Evolutionary conservation across 352 stramenopile species (phyloP).

Genomic region (Globisporangium orthogonon): DNA sequence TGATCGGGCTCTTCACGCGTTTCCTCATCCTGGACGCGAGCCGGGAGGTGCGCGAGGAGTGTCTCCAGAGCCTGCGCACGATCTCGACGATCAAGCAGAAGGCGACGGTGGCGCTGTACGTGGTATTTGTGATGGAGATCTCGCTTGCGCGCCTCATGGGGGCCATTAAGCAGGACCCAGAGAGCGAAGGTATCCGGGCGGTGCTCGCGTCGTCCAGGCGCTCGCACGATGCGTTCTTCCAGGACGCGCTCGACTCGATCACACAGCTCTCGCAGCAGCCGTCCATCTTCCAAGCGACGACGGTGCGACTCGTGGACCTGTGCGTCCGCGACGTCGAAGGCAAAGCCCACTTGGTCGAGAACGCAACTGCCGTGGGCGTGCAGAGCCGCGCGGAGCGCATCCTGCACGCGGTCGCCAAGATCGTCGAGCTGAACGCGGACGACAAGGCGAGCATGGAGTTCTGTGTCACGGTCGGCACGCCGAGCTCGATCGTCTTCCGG

Average conservation of each 20-base stretch:
- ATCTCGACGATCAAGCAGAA: constrained; percentile 65
- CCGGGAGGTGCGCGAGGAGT: constrained; percentile 59
- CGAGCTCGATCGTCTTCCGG: constrained; percentile 49
- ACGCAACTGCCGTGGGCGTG: constrained; percentile 17
- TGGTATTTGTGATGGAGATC: constrained; percentile 66
- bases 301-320: constrained; percentile 63
- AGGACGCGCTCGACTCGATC: constrained; percentile 62
- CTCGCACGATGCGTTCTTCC: constrained; percentile 54
- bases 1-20: constrained; percentile 74
- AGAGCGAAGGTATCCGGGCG: constrained; percentile 17
- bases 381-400: constrained; percentile 41
- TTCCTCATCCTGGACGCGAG: constrained; percentile 59
- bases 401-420: constrained; percentile 70
- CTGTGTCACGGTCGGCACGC: constrained; percentile 30
- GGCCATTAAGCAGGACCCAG: constrained; percentile 26
- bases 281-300: constrained; percentile 75
- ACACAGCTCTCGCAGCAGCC: constrained; percentile 67
- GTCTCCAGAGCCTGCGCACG: constrained; percentile 56
- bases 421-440: constrained; percentile 68
- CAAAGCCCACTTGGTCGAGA: constrained; percentile 28
- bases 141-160: constrained; percentile 70
- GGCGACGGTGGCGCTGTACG: constrained; percentile 51
- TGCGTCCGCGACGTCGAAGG: constrained; percentile 27
- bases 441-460: constrained; percentile 80
- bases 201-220: constrained; percentile 48